These are phyloP conservation scores for Penicillium ucsense DNA, from an alignment of 495 filamentous ascomycete genomes.

Conservation along the genomic window DNA sequence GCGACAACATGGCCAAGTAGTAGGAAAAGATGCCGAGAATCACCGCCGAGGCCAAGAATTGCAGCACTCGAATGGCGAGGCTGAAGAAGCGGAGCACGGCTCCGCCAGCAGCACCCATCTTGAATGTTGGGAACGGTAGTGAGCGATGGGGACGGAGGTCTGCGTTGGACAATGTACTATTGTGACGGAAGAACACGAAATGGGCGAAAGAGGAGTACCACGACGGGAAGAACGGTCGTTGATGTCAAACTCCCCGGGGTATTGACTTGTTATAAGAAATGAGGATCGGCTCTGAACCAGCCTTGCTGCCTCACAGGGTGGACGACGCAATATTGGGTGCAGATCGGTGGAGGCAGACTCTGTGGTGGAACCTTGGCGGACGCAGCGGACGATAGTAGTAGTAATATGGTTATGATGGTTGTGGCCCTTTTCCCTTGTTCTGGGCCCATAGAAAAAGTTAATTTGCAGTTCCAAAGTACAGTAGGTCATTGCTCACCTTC, in stretches of 20 bases:
- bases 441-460: no score
- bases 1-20: slow-evolving; percentile 39
- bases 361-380: slow-evolving; percentile 4
- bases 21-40: slow-evolving; percentile 75
- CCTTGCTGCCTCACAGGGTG: not conserved
- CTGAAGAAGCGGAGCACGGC: slow-evolving; percentile 52
- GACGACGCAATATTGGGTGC: slow-evolving; percentile 12
- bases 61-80: slow-evolving; percentile 55
- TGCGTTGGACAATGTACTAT: no score
- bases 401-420: no score
- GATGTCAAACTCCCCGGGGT: no score
- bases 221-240: no score
- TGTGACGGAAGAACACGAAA: no score
- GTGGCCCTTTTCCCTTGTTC: no score
- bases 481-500: no score
- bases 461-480: no score
- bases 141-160: not conserved
- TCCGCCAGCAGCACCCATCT: slow-evolving; percentile 41
- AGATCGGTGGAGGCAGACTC: slow-evolving; percentile 17
- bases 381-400: slow-evolving; percentile 3
- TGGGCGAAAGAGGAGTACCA: no score
- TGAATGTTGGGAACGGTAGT: slow-evolving; percentile 3
- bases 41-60: slow-evolving; percentile 60
- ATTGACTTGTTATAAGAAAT: slow-evolving; percentile 2
- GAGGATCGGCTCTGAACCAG: not conserved